phyloP scores from a whole-genome alignment of 495 filamentous ascomycete genomes.

The Chaetomidium leptoderma region DNA sequence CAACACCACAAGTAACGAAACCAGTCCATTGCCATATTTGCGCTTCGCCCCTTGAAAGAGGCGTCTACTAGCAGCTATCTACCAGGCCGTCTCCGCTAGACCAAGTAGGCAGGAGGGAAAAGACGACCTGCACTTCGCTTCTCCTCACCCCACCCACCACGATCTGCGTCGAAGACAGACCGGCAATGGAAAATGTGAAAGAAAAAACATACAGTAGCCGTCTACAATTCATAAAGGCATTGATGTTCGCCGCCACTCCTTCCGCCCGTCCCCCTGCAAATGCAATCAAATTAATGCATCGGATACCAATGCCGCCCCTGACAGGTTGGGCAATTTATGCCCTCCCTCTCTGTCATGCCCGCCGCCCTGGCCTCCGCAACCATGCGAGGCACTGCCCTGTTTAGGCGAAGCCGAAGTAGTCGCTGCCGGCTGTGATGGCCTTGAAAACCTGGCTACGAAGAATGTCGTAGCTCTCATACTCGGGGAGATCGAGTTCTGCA shows the following conservation, averaged over 20 bases:
- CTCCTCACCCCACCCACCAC: not conserved
- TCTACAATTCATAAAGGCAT: slow-evolving; percentile 6
- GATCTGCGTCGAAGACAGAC: not conserved
- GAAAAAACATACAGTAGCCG: not conserved
- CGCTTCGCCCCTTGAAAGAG: not conserved
- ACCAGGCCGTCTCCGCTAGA: not conserved
- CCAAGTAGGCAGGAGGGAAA: slow-evolving; percentile 4
- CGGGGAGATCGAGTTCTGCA: slow-evolving; percentile 93
- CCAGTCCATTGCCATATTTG: slow-evolving; percentile 1
- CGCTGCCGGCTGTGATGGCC: slow-evolving; percentile 90
- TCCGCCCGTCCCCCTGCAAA: slow-evolving; percentile 9
- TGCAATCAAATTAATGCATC: slow-evolving; percentile 11
- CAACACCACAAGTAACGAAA: not conserved
- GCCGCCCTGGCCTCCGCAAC: not conserved
- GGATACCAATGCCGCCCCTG: not conserved
- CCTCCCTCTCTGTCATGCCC: slow-evolving; percentile 20
- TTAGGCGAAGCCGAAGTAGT: slow-evolving; percentile 98
- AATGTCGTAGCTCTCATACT: slow-evolving; percentile 94
- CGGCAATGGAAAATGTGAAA: not conserved
- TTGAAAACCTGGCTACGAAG: slow-evolving; percentile 84
- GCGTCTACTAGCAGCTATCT: not conserved
- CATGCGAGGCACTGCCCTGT: not conserved
- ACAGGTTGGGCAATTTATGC: slow-evolving; percentile 27
- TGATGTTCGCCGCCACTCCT: slow-evolving; percentile 2
- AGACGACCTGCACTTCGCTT: slow-evolving; percentile 14